Base-by-base conservation (phyloP, 208 protist species). In the Leishmania arabica region DNA sequence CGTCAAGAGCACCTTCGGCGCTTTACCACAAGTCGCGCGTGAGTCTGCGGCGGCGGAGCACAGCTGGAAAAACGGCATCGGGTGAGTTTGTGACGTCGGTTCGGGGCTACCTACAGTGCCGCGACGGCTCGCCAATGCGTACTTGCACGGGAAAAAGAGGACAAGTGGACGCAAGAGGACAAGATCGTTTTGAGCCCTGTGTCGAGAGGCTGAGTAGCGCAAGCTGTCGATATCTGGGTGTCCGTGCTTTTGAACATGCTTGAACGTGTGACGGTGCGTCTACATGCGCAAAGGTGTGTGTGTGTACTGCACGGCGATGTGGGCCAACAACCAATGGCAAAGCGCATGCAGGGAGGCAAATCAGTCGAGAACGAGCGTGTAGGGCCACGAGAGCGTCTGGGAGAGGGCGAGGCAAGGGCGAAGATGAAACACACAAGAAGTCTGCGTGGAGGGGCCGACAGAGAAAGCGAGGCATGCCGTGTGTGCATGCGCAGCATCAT, bases 51-150 rank as follows among this genome's bases (percentile, higher is more conserved):
- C 40, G 2, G 42, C 42, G 9, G 68, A 11, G 21, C 34, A 17
- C 68, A 47, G 37, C 68, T n/a, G 42, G 49, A 72, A 42, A 72
- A 72, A 72, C 68, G 68, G 42, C 42, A 72, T 72, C 68, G 8
- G n/a, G 5, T 8, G 42, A 19, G 68, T 13, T 2, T 70, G 65
- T 11, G 37, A 13, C 37, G 37, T 13, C 37, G 6, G 7, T 13
- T 21, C 37, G 19, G 65, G 65, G 21, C 37, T 47, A 13, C 6
- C 17, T 11, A 4, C 62, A 21, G 13, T 68, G 62, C 31, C 34
- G 40, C 31, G 11, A 19, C 31, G 9, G 17, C 11, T 5, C 31
- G 3, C 31, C 62, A 24, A 42, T 40, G 4, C 37, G 3, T 24
- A 15, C 13, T 7, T 0, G 11, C 8, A 42, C 8, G 8, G 68